phyloP scores from a whole-genome alignment of 495 filamentous ascomycete species.

The Daldinia concentrica region DNA sequence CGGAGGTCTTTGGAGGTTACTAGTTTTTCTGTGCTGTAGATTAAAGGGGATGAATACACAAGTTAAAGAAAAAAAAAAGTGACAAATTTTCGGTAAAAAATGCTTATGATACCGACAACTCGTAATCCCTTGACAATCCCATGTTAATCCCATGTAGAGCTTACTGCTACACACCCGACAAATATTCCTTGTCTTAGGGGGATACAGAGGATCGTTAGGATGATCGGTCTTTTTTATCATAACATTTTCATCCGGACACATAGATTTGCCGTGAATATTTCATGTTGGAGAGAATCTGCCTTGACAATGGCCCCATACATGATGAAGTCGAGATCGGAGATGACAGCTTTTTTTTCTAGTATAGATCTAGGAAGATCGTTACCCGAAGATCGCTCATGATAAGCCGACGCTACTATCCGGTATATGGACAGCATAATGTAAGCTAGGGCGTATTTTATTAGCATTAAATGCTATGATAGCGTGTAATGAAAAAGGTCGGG shows the following conservation, averaged over 20 bases:
- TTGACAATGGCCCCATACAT: constrained; percentile 4
- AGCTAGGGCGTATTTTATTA: constrained; percentile 18
- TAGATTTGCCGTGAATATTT: background rate
- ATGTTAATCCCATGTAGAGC: constrained; percentile 14
- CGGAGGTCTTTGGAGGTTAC: background rate
- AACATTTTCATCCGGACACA: constrained; percentile 20
- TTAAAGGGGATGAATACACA: background rate
- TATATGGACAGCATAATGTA: background rate
- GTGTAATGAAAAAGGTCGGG: constrained; percentile 28
- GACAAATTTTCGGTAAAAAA: constrained; percentile 10
- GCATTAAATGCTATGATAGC: constrained; percentile 34
- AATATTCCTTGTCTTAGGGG: constrained; percentile 9
- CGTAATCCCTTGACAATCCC: constrained; percentile 20
- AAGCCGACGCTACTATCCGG: background rate
- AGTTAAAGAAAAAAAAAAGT: background rate
- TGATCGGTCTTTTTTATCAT: background rate
- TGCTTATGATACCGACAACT: constrained; percentile 7
- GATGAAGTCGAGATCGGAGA: constrained; percentile 24
- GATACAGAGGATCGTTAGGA: constrained; percentile 25
- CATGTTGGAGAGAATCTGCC: constrained; percentile 22
- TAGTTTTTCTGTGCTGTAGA: background rate
- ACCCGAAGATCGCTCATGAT: constrained; percentile 13
- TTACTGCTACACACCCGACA: constrained; percentile 32
- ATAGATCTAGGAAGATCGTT: constrained; percentile 7
- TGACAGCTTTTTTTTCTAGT: constrained; percentile 4